Evolutionary conservation across 2,329 filamentous ascomycete genomes (phyloP), one percentile per base, ranked within the genome.

Genomic region (Beauveria varroae): DNA sequence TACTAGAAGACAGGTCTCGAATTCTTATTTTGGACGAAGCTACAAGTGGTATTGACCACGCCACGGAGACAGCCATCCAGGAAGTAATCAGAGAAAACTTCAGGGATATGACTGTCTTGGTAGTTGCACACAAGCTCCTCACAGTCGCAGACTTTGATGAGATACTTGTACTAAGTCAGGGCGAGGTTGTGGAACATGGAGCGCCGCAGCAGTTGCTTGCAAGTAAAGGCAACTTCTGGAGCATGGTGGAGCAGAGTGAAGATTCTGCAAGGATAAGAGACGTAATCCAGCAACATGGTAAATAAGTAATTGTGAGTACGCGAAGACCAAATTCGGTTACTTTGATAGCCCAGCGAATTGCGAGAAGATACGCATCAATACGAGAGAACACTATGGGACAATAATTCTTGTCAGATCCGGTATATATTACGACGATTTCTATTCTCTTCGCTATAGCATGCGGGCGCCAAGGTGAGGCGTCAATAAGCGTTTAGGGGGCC

Each of bases 71-170:
- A 2, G 76, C 87, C n/a, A 90, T 90, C 66, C 86, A 90, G 72
- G 77, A 81, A 3, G 82, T 78, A 50, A 89, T 90, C 64, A 76
- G 85, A n/a, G 81, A 85, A 65, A 85, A 87, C 67, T 88, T 89
- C 63, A 80, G 76, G 2, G 82, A 81, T 57, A 79, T 79, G 3
- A 89, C 86, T 1, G 72, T 89, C n/a, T 69, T 90, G 12, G 85
- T 88, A 6, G 89, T 89, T 65, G 87, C 87, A 3, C 87, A 90
- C 70, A 79, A 87, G 0, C 73, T 90, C 44, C 86, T 83, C 68
- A 89, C 87, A 0, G 87, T 90, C 69, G 85, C 83, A 3, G 86
- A 88, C 69, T 89, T 88, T 65, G 86, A 89, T 70, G 78, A 80
- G 62, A 86, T 89, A 63, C 72, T 89, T 10, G 86, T 90, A 1